Evolutionary conservation across 2,329 filamentous ascomycete genomes (phyloP).

Genomic region (Microdochium bolleyi): DNA sequence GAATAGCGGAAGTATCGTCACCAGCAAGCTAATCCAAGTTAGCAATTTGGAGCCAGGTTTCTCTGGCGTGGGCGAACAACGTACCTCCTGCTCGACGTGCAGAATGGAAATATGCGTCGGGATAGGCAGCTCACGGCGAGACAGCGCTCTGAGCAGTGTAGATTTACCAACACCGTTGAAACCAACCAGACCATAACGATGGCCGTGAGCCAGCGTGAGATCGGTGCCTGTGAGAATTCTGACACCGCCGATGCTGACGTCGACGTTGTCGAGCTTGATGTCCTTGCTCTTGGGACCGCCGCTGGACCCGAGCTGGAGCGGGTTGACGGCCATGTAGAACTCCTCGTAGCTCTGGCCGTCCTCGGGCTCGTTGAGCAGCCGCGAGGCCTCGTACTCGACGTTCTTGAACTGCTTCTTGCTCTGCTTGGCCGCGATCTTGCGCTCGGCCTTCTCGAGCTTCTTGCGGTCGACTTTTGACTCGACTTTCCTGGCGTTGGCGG

Average conservation of each 20-base stretch:
- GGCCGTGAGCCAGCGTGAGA: slow-evolving; percentile 82
- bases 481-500: slow-evolving; percentile 85
- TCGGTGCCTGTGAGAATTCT: slow-evolving; percentile 88
- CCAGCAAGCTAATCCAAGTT: slow-evolving; percentile 61
- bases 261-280: slow-evolving; percentile 94
- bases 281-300: slow-evolving; percentile 90
- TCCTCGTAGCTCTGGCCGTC: slow-evolving; percentile 92
- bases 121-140: slow-evolving; percentile 86
- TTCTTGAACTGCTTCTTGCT: slow-evolving; percentile 98
- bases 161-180: slow-evolving; percentile 99
- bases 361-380: slow-evolving; percentile 75
- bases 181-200: slow-evolving; percentile 93
- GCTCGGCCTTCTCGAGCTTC: slow-evolving; percentile 97
- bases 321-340: slow-evolving; percentile 99
- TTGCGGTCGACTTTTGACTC: slow-evolving; percentile 97
- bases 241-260: slow-evolving; percentile 83
- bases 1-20: slow-evolving; percentile 89
- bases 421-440: slow-evolving; percentile 96
- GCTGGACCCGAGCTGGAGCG: slow-evolving; percentile 71
- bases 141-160: slow-evolving; percentile 86
- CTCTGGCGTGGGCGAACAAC: slow-evolving; percentile 8
- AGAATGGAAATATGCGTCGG: slow-evolving; percentile 97
- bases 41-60: slow-evolving; percentile 9
- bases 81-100: slow-evolving; percentile 94
- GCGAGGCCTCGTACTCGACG: slow-evolving; percentile 94